Conservation (phyloP, 768 basidiomycete genomes). For the Boletus eberwhitei region DNA sequence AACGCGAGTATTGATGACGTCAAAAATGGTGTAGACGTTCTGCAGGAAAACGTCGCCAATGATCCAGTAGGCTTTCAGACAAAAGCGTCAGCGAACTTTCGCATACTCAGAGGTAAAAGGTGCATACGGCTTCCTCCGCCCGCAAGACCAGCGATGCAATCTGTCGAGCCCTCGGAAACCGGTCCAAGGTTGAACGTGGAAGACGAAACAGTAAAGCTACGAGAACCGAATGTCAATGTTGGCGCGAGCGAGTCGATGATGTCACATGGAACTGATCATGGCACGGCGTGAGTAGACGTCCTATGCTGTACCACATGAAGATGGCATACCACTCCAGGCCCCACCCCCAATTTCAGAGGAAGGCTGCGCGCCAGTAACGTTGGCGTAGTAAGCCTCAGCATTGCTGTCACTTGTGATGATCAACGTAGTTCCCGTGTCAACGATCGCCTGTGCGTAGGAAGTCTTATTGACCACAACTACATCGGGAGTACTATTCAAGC, state of each 20-base stretch:
- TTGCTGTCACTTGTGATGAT: conserved; percentile 24
- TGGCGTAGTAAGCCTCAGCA: conserved; percentile 29
- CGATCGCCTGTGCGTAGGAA: conserved; percentile 26
- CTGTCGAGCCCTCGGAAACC: conserved; percentile 24
- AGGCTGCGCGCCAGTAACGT: conserved; percentile 29
- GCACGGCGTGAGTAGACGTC: not conserved
- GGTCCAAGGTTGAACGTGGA: conserved; percentile 44
- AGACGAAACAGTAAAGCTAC: conserved; percentile 34
- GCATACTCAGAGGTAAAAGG: not conserved
- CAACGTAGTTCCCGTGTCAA: conserved; percentile 35
- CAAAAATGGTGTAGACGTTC: conserved; percentile 32
- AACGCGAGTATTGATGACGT: conserved; percentile 34
- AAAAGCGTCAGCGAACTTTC: not conserved
- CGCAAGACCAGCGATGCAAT: conserved; percentile 39
- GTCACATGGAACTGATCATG: conserved; percentile 32
- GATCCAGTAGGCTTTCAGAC: conserved; percentile 27
- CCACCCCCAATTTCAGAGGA: conserved; percentile 28
- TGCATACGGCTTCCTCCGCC: conserved; percentile 25
- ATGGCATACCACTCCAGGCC: conserved; percentile 34
- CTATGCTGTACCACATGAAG: not conserved
- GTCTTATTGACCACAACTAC: conserved; percentile 26
- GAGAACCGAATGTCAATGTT: conserved; percentile 39
- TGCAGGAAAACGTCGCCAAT: conserved; percentile 36
- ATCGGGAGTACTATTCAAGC: conserved; percentile 16
- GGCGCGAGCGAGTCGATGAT: conserved; percentile 24